Conservation (phyloP, 768 basidiomycete genomes). For the Podaxis rugospora region DNA sequence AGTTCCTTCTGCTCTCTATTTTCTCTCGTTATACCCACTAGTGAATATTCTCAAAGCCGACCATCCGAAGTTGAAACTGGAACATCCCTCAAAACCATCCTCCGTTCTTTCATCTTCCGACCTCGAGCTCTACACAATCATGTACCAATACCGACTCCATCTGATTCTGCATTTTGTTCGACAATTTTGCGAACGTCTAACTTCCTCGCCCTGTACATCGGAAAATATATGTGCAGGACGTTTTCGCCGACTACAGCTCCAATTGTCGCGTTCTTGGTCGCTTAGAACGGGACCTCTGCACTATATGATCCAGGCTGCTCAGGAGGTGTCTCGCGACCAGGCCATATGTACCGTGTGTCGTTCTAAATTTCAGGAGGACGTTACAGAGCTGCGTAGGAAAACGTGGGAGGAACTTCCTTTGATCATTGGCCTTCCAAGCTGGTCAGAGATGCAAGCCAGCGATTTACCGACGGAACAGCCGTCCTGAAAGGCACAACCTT, state of each 20-base stretch:
- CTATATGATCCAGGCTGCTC: slow-evolving; percentile 45
- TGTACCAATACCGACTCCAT: slow-evolving; percentile 53
- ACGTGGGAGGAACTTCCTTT: slow-evolving; percentile 46
- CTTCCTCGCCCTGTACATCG: neutral
- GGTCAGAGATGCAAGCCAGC: slow-evolving; percentile 31
- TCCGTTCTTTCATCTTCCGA: slow-evolving; percentile 36
- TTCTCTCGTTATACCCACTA: slow-evolving; percentile 54
- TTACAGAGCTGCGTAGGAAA: slow-evolving; percentile 29
- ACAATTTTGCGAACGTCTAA: slow-evolving; percentile 24
- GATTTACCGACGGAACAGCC: slow-evolving; percentile 13
- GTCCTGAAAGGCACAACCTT: neutral
- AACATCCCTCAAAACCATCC: slow-evolving; percentile 48
- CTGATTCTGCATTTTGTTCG: slow-evolving; percentile 45
- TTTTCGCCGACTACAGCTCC: slow-evolving; percentile 27
- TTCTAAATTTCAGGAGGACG: slow-evolving; percentile 36
- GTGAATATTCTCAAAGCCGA: slow-evolving; percentile 42
- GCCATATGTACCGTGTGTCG: slow-evolving; percentile 42
- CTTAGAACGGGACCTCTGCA: slow-evolving; percentile 49
- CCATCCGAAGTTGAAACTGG: slow-evolving; percentile 46
- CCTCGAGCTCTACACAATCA: slow-evolving; percentile 46
- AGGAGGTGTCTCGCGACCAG: slow-evolving; percentile 31
- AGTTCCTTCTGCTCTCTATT: slow-evolving; percentile 50
- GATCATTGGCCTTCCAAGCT: slow-evolving; percentile 40
- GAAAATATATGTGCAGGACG: neutral
- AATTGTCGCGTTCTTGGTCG: slow-evolving; percentile 35